Evolutionary conservation across 1,284 basidiomycete genomes (phyloP).

Genomic region (Thecaphora frezii): DNA sequence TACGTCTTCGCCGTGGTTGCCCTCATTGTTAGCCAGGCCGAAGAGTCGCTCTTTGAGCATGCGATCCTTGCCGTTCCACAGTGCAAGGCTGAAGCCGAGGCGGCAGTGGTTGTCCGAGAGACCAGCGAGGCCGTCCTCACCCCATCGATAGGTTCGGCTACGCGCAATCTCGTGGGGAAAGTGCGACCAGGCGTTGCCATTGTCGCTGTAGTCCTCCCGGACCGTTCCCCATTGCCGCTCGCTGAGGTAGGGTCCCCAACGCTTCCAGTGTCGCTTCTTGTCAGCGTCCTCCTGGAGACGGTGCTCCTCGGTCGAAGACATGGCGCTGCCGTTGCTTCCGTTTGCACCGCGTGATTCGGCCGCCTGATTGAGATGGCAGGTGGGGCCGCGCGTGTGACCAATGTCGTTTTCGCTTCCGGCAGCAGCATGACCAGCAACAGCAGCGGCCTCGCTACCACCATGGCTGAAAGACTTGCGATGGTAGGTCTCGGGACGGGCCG

Average conservation of each 20-base stretch:
- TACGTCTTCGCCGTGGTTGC: constrained; percentile 98
- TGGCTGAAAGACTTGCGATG: constrained; percentile 40
- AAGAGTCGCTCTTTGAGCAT: constrained; percentile 96
- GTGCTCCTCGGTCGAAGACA: constrained; percentile 54
- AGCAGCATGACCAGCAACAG: constrained; percentile 2
- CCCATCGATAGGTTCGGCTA: constrained; percentile 94
- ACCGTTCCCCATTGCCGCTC: constrained; percentile 99
- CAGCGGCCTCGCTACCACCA: constrained; percentile 1
- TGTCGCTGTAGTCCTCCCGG: constrained; percentile 92
- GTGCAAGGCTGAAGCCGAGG: constrained; percentile 81
- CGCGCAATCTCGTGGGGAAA: constrained; percentile 94
- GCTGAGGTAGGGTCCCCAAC: constrained; percentile 95
- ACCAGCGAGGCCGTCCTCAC: constrained; percentile 94
- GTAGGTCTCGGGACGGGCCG: constrained; percentile 46
- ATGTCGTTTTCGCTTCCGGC: constrained; percentile 30
- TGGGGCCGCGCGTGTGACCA: constrained; percentile 38
- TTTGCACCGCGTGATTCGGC: constrained; percentile 17
- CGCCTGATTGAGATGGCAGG: constrained; percentile 24
- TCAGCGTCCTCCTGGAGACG: constrained; percentile 67
- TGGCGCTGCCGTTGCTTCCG: constrained; percentile 12
- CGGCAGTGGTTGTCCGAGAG: constrained; percentile 95
- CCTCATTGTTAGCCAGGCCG: constrained; percentile 87
- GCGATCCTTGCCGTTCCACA: constrained; percentile 93
- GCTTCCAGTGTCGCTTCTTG: constrained; percentile 84
- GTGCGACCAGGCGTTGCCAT: constrained; percentile 96